Conservation (phyloP, 768 basidiomycete genomes). For the Tephrocybe sp. region DNA sequence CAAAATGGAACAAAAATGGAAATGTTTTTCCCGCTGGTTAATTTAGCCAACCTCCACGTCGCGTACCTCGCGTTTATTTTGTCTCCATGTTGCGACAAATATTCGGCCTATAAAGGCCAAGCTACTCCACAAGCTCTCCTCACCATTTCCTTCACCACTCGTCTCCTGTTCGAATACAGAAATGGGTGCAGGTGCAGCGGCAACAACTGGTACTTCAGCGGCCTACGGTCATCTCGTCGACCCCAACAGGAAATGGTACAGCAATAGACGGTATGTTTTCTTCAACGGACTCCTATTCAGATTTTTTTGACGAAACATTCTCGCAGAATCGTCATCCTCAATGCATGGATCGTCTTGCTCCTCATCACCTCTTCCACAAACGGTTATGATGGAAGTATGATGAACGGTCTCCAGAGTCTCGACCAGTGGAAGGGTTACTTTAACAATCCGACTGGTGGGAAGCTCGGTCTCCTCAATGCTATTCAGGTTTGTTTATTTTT, state of each 20-base stretch:
- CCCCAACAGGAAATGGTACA: conserved; percentile 71
- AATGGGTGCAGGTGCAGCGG: conserved; percentile 58
- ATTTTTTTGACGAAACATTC: neutral
- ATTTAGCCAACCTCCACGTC: no score
- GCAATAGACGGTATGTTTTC: conserved; percentile 56
- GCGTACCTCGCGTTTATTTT: no score
- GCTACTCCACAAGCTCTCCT: conserved; percentile 12
- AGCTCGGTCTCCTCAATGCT: conserved; percentile 68
- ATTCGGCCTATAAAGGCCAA: no score
- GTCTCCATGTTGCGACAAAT: no score
- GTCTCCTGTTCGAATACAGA: conserved; percentile 23
- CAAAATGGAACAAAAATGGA: no score
- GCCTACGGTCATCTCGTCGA: conserved; percentile 57
- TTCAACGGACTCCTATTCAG: neutral
- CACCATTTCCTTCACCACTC: conserved; percentile 29
- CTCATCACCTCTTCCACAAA: conserved; percentile 76
- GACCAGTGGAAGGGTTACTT: conserved; percentile 64
- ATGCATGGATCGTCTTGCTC: conserved; percentile 71
- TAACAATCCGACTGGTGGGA: conserved; percentile 50
- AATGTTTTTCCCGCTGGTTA: no score
- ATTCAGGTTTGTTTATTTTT: conserved; percentile 56
- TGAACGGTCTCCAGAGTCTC: conserved; percentile 76
- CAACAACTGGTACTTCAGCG: conserved; percentile 27
- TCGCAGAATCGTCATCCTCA: conserved; percentile 54
- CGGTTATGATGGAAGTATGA: conserved; percentile 77